These are phyloP conservation scores for Pseudogymnoascus sp. DNA, from an alignment of 2,329 filamentous ascomycete species.

Conservation along the genomic window DNA sequence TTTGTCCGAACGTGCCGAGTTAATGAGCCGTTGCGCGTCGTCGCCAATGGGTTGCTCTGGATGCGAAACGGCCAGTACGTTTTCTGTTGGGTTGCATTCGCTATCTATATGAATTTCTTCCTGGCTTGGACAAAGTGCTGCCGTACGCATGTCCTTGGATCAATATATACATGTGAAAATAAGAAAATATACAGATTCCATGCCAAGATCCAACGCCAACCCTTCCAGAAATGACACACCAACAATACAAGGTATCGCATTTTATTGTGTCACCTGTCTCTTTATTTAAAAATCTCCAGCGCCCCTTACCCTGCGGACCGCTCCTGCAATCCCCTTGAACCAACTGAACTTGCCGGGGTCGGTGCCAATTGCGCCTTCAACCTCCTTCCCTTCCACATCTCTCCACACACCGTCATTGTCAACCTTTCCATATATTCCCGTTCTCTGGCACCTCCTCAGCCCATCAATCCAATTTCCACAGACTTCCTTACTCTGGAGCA, in stretches of 20 bases:
- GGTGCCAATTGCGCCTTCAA: slow-evolving; percentile 43
- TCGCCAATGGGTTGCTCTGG: background rate
- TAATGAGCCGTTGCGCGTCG: background rate
- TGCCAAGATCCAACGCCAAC: background rate
- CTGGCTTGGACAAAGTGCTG: background rate
- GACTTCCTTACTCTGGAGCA: slow-evolving; percentile 58
- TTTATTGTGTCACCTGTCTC: background rate
- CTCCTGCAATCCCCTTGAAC: slow-evolving; percentile 50
- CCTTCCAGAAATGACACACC: background rate
- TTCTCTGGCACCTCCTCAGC: slow-evolving; percentile 61
- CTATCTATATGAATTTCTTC: background rate
- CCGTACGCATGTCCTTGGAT: background rate
- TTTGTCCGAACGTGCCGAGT: background rate
- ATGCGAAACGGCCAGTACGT: background rate
- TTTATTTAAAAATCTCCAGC: slow-evolving; percentile 40
- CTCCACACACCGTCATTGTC: slow-evolving; percentile 56
- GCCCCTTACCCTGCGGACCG: slow-evolving; percentile 50
- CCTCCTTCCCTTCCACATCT: slow-evolving; percentile 41
- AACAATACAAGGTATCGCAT: background rate
- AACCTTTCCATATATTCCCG: slow-evolving; percentile 48
- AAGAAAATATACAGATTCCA: background rate
- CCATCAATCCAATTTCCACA: slow-evolving; percentile 57
- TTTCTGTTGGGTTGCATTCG: background rate
- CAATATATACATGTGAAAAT: slow-evolving; percentile 1
- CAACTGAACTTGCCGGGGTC: slow-evolving; percentile 50